Base-by-base conservation (phyloP, 202 grass and related monocot genomes). In the Setaria viridis region DNA sequence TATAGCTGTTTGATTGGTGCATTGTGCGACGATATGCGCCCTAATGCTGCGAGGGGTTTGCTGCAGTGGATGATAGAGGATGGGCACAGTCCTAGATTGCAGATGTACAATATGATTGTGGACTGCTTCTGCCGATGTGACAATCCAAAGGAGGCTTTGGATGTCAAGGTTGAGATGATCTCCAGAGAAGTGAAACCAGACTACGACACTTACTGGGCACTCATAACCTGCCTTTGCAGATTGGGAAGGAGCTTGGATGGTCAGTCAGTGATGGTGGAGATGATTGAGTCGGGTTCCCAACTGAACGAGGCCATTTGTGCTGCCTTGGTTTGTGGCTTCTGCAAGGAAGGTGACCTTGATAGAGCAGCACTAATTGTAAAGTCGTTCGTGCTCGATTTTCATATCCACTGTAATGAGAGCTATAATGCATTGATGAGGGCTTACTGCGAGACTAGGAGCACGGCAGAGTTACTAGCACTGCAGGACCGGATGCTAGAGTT, bases 71-170 rank as follows among this genome's bases (percentile, higher is more conserved):
- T 98, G 91, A 76, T 89, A 49, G 53, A 87, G 62, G 96, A 95
- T 89, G 91, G 88, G 30, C 51, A 91, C 74, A 69, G 85, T 46
- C 91, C 90, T 84, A 89, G 51, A 80, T 33, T 88, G 66, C 70
- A 89, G 68, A 90, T 92, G 7, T 98, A 94, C 77, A 95, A 95
- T 91, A 76, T 83, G 72, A 85, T 95, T 56, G 73, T 98, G 46
- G 65, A 77, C 43, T 87, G 88, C 67, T 94, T 91, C 55, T 95
- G 91, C 56, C 64, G 80, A 62, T 99, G 86, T 59, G 63, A 87
- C 67, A 74, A 30, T 80, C 71, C 82, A 48, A 84, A 91, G 55
- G 96, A 94, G 54, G 91, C 86, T 85, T 86, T 90, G 68, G 72
- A 86, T 86, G 48, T 99, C 60, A 94, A 94, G 84, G 68, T 60